Conservation (phyloP, 345 rosid species). For the Eucalyptus brandiana region DNA sequence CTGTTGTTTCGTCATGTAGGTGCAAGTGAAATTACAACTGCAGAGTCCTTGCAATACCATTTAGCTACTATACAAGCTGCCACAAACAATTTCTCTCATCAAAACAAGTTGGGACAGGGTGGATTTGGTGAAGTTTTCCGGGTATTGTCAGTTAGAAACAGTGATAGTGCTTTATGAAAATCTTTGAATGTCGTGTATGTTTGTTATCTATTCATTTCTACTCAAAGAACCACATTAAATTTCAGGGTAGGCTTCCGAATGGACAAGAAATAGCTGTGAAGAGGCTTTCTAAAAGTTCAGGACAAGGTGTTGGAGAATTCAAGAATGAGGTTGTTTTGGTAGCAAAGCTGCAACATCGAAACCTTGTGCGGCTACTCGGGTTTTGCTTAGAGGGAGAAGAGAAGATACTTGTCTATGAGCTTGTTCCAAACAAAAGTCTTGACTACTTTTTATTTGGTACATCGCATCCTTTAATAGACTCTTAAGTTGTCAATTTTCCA, state of each 20-base stretch:
- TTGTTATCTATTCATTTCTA: background rate
- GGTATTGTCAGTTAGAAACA: constrained; percentile 8
- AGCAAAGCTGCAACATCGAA: constrained; percentile 37
- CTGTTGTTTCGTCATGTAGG: background rate
- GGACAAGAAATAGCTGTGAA: constrained; percentile 35
- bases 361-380: constrained; percentile 28
- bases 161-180: background rate
- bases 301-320: background rate
- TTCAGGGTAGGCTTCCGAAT: constrained; percentile 21
- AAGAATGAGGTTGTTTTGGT: constrained; percentile 32
- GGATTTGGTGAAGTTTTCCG: constrained; percentile 66
- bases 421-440: constrained; percentile 34
- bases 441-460: constrained; percentile 16
- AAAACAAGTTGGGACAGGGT: constrained; percentile 57
- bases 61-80: constrained; percentile 27
- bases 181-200: background rate
- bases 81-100: constrained; percentile 30
- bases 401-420: constrained; percentile 43
- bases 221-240: background rate
- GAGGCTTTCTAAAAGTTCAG: background rate
- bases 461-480: background rate
- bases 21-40: constrained; percentile 7
- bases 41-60: constrained; percentile 33
- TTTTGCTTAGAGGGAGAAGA: constrained; percentile 34
- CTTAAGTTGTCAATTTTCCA: background rate